phyloP scores from a whole-genome alignment of 2,329 filamentous ascomycete genomes.

The Colletotrichum noveboracense region DNA sequence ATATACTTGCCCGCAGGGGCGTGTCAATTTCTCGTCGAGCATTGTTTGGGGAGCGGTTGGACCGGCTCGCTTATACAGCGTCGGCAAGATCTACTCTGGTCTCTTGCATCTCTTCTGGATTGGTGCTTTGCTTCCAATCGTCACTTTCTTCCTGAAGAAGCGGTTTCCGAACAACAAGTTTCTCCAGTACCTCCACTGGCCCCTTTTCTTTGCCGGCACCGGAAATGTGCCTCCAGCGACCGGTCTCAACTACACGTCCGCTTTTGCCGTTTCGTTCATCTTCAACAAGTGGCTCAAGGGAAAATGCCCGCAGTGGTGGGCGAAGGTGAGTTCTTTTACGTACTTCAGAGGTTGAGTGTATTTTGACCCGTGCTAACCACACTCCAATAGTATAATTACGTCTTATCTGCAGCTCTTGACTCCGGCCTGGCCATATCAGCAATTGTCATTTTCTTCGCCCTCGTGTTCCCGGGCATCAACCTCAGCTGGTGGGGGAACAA shows the following conservation, averaged over 20 bases:
- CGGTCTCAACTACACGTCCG: conserved; percentile 12
- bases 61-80: conserved; percentile 50
- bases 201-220: conserved; percentile 9
- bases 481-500: conserved; percentile 47
- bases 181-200: conserved; percentile 7
- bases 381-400: conserved; percentile 34
- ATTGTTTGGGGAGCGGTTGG: conserved; percentile 59
- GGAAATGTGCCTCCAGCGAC: conserved; percentile 17
- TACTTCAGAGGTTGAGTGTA: rapidly evolving
- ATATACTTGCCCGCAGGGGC: conserved; percentile 53
- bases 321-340: not conserved
- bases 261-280: conserved; percentile 1
- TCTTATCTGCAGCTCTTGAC: conserved; percentile 47
- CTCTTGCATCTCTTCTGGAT: conserved; percentile 59
- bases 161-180: not conserved
- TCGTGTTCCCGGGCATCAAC: conserved; percentile 41
- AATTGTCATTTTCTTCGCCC: conserved; percentile 48
- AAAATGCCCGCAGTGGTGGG: conserved; percentile 13
- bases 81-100: conserved; percentile 49
- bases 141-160: conserved; percentile 14
- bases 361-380: not conserved
- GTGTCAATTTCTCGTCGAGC: conserved; percentile 52
- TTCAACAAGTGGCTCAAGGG: conserved; percentile 20
- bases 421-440: conserved; percentile 45
- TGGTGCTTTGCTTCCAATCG: conserved; percentile 25